A percentile compares a stretch with the other conserved stretches of the same genome.
Conservation (phyloP, 2,329 filamentous ascomycete genomes). For the Pseudomassariella vexata region DNA sequence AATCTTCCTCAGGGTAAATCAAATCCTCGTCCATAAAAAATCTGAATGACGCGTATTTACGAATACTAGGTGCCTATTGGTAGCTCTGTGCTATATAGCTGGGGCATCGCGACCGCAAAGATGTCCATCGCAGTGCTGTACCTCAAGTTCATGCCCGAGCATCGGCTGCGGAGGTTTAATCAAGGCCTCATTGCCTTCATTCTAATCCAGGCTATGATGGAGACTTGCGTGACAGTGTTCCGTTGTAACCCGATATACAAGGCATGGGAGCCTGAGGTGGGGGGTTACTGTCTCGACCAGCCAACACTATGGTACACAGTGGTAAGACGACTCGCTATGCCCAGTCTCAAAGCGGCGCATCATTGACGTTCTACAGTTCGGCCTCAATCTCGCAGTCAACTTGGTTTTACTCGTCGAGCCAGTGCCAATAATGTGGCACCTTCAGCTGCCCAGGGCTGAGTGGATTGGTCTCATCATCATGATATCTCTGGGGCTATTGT, state of each 20-base stretch:
- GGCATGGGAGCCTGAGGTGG: conserved; percentile 9
- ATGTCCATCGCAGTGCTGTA: conserved; percentile 20
- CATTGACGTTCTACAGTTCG: neutral
- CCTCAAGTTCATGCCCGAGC: conserved; percentile 10
- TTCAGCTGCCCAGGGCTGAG: conserved; percentile 25
- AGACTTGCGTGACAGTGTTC: conserved; percentile 15
- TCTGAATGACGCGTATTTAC: neutral
- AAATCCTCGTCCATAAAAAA: neutral
- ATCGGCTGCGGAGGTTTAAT: conserved; percentile 13
- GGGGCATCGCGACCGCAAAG: conserved; percentile 16
- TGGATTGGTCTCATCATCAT: conserved; percentile 20
- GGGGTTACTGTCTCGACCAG: conserved; percentile 14
- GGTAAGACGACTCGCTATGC: conserved; percentile 13
- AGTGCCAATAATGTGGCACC: conserved; percentile 28
- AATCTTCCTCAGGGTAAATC: conserved; percentile 1
- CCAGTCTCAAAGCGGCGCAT: neutral
- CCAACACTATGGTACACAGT: conserved; percentile 20
- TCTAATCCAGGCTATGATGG: conserved; percentile 17
- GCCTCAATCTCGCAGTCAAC: conserved; percentile 28
- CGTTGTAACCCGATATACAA: conserved; percentile 16
- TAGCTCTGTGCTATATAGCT: conserved; percentile 17
- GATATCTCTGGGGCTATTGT: conserved; percentile 22
- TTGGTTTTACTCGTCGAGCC: conserved; percentile 30
- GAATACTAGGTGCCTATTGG: conserved; percentile 4
- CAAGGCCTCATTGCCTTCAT: conserved; percentile 15